Evolutionary conservation across 257 asterid genomes (phyloP).

Genomic region (Prunella vulgaris): DNA sequence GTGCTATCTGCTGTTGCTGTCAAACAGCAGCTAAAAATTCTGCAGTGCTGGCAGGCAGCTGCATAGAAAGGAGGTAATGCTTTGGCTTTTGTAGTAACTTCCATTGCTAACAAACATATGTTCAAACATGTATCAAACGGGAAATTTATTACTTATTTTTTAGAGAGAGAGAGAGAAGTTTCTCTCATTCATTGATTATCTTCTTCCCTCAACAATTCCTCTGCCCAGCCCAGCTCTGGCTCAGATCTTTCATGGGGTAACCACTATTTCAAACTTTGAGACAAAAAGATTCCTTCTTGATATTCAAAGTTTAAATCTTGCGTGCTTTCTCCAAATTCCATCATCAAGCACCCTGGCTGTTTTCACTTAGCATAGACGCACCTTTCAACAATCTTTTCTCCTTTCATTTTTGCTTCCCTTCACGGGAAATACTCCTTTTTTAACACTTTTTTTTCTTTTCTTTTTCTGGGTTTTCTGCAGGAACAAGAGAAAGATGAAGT

Average conservation of each 20-base stretch:
- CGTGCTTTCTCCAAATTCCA: constrained; percentile 20
- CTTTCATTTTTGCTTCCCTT: constrained; percentile 12
- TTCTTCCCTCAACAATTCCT: constrained; percentile 17
- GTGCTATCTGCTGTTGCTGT: constrained; percentile 42
- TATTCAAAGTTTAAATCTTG: constrained; percentile 20
- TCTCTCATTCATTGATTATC: background rate
- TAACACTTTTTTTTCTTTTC: background rate
- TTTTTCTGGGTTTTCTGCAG: constrained; percentile 42
- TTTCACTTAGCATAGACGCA: constrained; percentile 20
- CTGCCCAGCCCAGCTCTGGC: background rate
- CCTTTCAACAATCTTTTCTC: constrained; percentile 25
- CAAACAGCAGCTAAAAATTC: constrained; percentile 42
- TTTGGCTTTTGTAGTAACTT: constrained; percentile 42
- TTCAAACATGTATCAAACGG: constrained; percentile 7
- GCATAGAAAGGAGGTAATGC: constrained; percentile 42
- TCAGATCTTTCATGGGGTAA: constrained; percentile 23
- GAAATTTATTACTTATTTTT: background rate
- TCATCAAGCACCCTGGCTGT: constrained; percentile 36
- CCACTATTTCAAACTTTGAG: constrained; percentile 9
- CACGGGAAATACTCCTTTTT: constrained; percentile 23
- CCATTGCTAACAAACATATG: constrained; percentile 30
- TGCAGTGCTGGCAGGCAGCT: constrained; percentile 36
- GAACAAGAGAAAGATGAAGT: constrained; percentile 36
- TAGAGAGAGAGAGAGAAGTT: background rate
- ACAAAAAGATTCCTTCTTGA: constrained; percentile 15